phyloP scores from a whole-genome alignment of 2,329 filamentous ascomycete genomes.

The Akanthomyces muscarius region DNA sequence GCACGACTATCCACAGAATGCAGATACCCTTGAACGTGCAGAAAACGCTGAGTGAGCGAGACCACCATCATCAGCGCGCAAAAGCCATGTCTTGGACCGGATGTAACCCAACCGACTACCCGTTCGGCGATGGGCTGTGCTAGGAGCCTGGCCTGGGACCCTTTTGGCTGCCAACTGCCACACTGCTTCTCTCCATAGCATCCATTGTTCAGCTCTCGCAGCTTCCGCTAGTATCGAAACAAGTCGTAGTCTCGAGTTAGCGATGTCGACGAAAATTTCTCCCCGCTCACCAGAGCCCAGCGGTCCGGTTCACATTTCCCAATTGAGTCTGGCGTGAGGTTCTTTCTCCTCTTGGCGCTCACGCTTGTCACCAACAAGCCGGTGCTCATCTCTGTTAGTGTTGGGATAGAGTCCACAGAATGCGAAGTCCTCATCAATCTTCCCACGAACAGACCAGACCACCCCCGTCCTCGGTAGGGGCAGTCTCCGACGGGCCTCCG shows the following conservation, averaged over 20 bases:
- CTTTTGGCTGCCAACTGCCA: not conserved
- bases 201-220: not conserved
- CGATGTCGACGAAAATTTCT: not conserved
- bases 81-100: conserved; percentile 8
- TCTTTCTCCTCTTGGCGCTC: not conserved
- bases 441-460: not conserved
- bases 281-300: not conserved
- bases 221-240: not conserved
- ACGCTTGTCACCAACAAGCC: not conserved
- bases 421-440: not conserved
- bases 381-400: not conserved
- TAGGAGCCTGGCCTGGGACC: not conserved
- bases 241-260: not conserved
- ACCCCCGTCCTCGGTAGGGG: not conserved
- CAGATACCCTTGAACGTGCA: not conserved
- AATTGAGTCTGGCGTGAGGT: not conserved
- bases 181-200: not conserved
- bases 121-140: not conserved
- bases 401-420: not conserved
- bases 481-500: not conserved
- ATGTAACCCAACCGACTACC: not conserved
- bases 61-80: not conserved
- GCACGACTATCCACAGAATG: not conserved
- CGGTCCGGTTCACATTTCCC: not conserved
- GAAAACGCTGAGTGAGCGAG: not conserved